Base-by-base conservation (phyloP, 106 monocot species). In the Acorus gramineus region DNA sequence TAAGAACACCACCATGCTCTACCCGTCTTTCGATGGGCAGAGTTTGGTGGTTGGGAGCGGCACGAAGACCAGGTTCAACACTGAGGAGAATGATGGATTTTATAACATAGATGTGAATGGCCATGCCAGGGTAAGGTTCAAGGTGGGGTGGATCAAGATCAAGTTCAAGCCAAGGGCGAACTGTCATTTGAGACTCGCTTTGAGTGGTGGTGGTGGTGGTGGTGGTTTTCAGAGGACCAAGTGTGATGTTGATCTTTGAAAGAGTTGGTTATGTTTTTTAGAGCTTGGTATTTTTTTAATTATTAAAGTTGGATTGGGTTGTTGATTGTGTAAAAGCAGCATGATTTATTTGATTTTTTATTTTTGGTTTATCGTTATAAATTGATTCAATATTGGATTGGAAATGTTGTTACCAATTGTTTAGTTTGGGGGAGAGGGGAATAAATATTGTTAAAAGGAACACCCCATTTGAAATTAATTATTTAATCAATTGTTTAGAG, bases 111-210 rank as follows among this genome's bases (percentile, higher is more conserved):
- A 11, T 44, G 4, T 75, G 45, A 75, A 50, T 71, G 11, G 71
- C 7, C 63, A 80, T 11, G 49, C 44, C 6, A 74, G 46, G 55
- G 56, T 75, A 2, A 71, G 65, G 75, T 45, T 78, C 57, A 78
- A 63, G 77, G 72, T 72, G 72, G 11, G 71, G 0, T 13, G 71
- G 2, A 11, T 78, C 3, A 46, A 78, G 28, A 78, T 64, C 7
- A 55, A 54, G 67, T 80, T 70, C 11, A 43, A 47, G 61, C 79
- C 79, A 56, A 65, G 60, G 48, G 68, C 65, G 2, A 66, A 74
- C 11, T 79, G 74, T 44, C 3, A 53, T 3, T 42, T 79, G 60
- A 60, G 66, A 56, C 10, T 79, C 44, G 55, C n/a, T 8, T 59
- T 70, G n/a, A 42, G 42, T 10, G 46, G 14, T 5, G 55, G 55